Evolutionary conservation across 768 basidiomycete species (phyloP).

Genomic region (Cyclocybe aegerita): DNA sequence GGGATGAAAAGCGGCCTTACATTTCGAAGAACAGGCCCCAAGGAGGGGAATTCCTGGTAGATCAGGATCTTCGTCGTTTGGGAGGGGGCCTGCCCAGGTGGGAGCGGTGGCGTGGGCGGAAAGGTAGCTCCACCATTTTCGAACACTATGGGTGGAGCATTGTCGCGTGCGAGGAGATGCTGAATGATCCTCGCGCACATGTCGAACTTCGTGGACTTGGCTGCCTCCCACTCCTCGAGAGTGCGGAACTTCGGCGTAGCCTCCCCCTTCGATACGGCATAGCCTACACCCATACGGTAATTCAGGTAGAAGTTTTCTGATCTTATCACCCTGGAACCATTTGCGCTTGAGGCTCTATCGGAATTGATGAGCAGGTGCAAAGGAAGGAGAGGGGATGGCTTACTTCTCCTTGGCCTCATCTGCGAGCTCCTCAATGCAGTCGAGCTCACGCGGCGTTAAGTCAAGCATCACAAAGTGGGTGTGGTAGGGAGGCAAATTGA

Average conservation of each 20-base stretch:
- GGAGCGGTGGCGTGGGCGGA: constrained; percentile 3
- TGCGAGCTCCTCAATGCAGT: constrained; percentile 13
- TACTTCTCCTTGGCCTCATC: constrained; percentile 15
- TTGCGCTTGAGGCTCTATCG: constrained; percentile 8
- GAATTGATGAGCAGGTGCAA: neutral
- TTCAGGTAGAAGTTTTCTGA: constrained; percentile 17
- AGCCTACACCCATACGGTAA: constrained; percentile 13
- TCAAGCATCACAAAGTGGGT: constrained; percentile 5
- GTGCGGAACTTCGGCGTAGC: constrained; percentile 7
- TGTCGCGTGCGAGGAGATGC: constrained; percentile 15
- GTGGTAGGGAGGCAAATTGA: constrained; percentile 14
- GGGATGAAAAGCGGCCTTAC: constrained; percentile 8
- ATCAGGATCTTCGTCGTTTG: constrained; percentile 11
- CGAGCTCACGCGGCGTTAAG: constrained; percentile 17
- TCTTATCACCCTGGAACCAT: constrained; percentile 2
- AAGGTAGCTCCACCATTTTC: constrained; percentile 14
- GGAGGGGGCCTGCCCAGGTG: neutral
- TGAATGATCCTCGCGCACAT: constrained; percentile 6
- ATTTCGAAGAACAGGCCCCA: constrained; percentile 13
- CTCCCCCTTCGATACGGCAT: constrained; percentile 8
- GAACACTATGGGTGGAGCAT: constrained; percentile 11
- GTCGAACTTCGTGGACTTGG: constrained; percentile 21
- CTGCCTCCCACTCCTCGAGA: constrained; percentile 12
- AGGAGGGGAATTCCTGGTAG: constrained; percentile 21
- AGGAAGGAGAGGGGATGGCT: neutral